Percentiles rank a stretch among this genome's conserved stretches.
Conservation (phyloP, 2,329 filamentous ascomycete species). For the Neofusicoccum cordaticola region DNA sequence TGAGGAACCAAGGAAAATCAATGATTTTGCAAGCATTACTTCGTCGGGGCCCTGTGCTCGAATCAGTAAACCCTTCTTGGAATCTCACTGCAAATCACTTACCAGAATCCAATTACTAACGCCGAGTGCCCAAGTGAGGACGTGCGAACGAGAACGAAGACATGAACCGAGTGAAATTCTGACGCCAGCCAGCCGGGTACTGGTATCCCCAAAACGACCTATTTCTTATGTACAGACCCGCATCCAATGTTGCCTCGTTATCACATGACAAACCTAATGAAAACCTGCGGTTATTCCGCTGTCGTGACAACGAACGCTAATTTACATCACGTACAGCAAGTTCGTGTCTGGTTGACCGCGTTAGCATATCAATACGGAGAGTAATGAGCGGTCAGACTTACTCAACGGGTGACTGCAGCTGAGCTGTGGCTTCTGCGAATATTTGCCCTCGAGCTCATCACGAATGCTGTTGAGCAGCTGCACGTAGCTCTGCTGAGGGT, state of each 20-base stretch:
- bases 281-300: conserved; percentile 1
- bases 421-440: conserved; percentile 91
- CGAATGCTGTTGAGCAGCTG: conserved; percentile 93
- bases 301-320: background rate
- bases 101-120: background rate
- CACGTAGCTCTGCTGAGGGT: conserved; percentile 93
- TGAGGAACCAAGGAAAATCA: background rate
- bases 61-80: background rate
- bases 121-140: background rate
- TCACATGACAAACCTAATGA: conserved; percentile 14
- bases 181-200: conserved; percentile 2
- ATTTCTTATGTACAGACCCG: background rate
- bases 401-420: conserved; percentile 94
- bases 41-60: background rate
- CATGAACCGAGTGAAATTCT: background rate
- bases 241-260: background rate
- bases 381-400: conserved; percentile 42
- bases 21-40: background rate
- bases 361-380: background rate
- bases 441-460: conserved; percentile 81
- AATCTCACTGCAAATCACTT: background rate
- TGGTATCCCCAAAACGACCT: background rate
- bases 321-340: conserved; percentile 65
- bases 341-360: conserved; percentile 54
- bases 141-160: background rate